Evolutionary conservation across 768 basidiomycete genomes (phyloP).

Genomic region (Trametes punicea): DNA sequence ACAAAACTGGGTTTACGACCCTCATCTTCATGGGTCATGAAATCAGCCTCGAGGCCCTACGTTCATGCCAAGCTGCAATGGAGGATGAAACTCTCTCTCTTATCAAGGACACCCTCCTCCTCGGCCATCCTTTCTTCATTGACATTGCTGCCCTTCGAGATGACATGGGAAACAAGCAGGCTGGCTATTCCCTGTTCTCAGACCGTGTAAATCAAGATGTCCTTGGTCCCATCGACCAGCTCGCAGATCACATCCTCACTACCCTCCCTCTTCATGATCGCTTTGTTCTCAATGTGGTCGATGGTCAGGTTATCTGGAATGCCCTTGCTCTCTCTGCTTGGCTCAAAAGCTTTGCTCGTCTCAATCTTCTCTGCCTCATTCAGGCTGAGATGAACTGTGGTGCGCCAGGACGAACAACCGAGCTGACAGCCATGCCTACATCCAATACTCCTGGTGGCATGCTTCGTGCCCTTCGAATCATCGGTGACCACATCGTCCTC

Average conservation of each 20-base stretch:
- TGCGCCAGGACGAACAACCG: slow-evolving; percentile 5
- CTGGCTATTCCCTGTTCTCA: slow-evolving; percentile 4
- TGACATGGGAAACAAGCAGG: slow-evolving; percentile 2
- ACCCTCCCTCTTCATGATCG: neutral
- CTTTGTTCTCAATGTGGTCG: neutral
- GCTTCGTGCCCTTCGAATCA: slow-evolving; percentile 3
- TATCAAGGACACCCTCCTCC: neutral
- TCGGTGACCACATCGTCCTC: neutral
- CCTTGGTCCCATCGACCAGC: neutral
- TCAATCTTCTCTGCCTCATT: slow-evolving; percentile 7
- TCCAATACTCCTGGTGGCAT: neutral
- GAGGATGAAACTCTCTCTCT: neutral
- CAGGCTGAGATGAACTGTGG: slow-evolving; percentile 13
- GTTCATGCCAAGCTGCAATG: slow-evolving; percentile 1
- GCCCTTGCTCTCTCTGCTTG: neutral
- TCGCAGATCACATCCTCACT: neutral
- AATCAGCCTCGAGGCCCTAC: neutral
- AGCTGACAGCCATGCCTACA: slow-evolving; percentile 5
- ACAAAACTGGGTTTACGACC: neutral
- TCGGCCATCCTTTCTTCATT: slow-evolving; percentile 2
- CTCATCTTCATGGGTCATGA: slow-evolving; percentile 3
- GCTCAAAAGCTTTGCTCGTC: neutral
- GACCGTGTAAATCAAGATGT: slow-evolving; percentile 1
- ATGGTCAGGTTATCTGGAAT: slow-evolving; percentile 5
- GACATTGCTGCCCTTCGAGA: slow-evolving; percentile 1